Evolutionary conservation across 1,284 basidiomycete genomes (phyloP), one percentile per base, ranked within the genome.

Genomic region (Ganoderma multipileum): DNA sequence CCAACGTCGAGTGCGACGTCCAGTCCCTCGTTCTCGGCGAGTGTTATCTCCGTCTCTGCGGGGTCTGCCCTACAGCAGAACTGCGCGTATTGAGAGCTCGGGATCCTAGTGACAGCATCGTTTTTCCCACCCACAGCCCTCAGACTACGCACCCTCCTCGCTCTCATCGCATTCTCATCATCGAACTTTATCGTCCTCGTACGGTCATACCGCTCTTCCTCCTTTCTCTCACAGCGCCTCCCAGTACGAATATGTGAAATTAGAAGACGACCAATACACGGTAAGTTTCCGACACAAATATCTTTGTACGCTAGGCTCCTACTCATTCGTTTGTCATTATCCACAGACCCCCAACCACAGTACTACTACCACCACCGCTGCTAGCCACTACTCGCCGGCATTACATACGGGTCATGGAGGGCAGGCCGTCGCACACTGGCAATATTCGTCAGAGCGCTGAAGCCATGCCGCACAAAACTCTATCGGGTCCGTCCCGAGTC

Each of bases 21-120:
- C 52, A 92, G 89, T 74, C 90, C 91, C 1, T 78, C 90, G 41
- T 93, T 92, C 84, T 93, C 92, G 89, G 91, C 87, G 87, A 91
- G 92, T 92, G 78, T 84, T 83, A 78, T 84, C 84, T 82, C 79
- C 79, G 81, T 76, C 67, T 54, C 67, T 68, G 75, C 73, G 68
- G 72, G 71, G 72, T 71, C 64, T 76, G 79, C 78, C 71, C 58
- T 66, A 61, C 65, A 70, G 72, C 76, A 70, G 70, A 75, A 69
- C 72, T 74, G 72, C 75, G 77, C 74, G 72, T 76, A 73, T 74
- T 76, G 73, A 78, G 79, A 78, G 74, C 80, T 79, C 66, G 71
- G 77, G 80, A 81, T 81, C 85, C 84, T 89, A 87, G 83, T 89
- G 76, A 81, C 80, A 66, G 75, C 72, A 65, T 75, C 76, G 33